These are phyloP conservation scores for Marasmius fiardii DNA, from an alignment of 1,284 basidiomycete genomes.

Conservation along the genomic window DNA sequence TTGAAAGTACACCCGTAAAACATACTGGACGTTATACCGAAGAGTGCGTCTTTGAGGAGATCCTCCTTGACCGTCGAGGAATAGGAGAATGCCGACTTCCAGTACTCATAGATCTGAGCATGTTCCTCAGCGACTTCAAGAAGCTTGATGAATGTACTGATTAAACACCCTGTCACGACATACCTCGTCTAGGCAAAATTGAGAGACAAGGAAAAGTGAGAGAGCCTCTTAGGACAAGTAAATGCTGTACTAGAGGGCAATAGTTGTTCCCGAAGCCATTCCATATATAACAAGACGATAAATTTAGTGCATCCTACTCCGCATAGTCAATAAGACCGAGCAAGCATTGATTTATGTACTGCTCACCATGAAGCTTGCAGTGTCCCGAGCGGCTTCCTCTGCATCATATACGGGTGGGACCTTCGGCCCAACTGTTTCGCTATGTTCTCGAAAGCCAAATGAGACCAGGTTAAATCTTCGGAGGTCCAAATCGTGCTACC, in stretches of 20 bases:
- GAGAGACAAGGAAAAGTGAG: constrained; percentile 6
- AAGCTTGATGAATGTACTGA: background rate
- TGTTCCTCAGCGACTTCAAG: background rate
- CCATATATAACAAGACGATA: constrained; percentile 7
- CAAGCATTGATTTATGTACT: too few relatives aligned
- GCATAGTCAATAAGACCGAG: too few relatives aligned
- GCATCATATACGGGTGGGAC: background rate
- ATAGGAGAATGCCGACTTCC: background rate
- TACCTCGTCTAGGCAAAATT: constrained; percentile 7
- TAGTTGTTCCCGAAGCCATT: background rate
- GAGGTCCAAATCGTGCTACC: background rate
- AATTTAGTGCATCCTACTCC: constrained; percentile 9
- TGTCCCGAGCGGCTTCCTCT: background rate
- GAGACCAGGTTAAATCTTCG: background rate
- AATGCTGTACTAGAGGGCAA: background rate
- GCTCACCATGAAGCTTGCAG: background rate
- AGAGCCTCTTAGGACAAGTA: background rate
- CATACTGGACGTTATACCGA: background rate
- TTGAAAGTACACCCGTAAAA: background rate
- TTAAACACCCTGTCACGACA: background rate
- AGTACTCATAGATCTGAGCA: background rate
- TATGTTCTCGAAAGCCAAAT: background rate
- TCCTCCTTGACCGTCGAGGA: background rate
- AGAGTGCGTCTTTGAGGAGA: background rate
- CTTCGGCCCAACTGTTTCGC: background rate